These are phyloP conservation scores for Astrothelium subdiscretum DNA, from an alignment of 495 filamentous ascomycete genomes.

Conservation along the genomic window DNA sequence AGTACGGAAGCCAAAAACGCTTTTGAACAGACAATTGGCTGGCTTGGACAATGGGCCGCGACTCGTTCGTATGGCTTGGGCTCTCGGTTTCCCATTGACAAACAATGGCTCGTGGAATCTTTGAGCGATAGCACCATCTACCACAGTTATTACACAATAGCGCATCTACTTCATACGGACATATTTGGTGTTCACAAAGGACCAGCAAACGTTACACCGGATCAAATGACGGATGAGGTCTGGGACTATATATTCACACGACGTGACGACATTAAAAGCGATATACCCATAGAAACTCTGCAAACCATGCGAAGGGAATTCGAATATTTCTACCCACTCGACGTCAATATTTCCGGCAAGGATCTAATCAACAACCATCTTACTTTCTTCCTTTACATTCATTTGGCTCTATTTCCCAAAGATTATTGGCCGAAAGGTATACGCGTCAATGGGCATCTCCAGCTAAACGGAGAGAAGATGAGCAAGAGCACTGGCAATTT, in stretches of 20 bases:
- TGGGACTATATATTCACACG: conserved; percentile 89
- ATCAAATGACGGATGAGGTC: conserved; percentile 90
- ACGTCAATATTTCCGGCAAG: conserved; percentile 56
- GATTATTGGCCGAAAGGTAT: conserved; percentile 79
- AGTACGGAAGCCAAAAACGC: conserved; percentile 66
- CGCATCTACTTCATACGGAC: conserved; percentile 73
- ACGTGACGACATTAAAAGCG: conserved; percentile 50
- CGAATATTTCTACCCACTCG: conserved; percentile 93
- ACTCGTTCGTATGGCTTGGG: conserved; percentile 86
- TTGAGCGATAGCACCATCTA: conserved; percentile 87
- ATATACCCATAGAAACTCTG: conserved; percentile 59
- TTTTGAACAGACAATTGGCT: conserved; percentile 73
- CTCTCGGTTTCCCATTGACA: conserved; percentile 92
- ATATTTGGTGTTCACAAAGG: conserved; percentile 68
- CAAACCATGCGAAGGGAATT: conserved; percentile 78
- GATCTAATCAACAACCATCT: conserved; percentile 50
- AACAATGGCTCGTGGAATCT: conserved; percentile 69
- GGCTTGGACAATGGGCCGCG: conserved; percentile 94
- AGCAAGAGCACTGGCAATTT: conserved; percentile 93
- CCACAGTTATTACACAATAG: conserved; percentile 93
- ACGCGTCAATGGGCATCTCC: conserved; percentile 81
- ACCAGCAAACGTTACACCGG: conserved; percentile 52
- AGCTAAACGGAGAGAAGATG: conserved; percentile 96
- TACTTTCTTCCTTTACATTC: conserved; percentile 94
- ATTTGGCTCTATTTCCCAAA: conserved; percentile 74